Evolutionary conservation across 116 monocot species (phyloP).

Genomic region (Dioscorea cayenensis): DNA sequence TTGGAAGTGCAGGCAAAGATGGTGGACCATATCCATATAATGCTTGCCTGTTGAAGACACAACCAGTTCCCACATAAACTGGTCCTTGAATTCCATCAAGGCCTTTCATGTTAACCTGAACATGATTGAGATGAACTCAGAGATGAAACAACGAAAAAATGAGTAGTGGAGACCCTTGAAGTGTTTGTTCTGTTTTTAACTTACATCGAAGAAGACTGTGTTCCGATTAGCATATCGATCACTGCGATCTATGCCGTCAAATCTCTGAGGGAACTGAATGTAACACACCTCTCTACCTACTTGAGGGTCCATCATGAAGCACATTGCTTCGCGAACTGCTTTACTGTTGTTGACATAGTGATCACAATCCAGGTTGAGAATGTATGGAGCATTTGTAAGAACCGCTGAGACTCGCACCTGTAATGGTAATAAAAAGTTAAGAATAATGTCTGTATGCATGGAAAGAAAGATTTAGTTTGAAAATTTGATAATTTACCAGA

Average conservation of each 20-base stretch:
- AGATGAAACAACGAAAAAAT: not conserved
- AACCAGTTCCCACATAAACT: conserved; percentile 98
- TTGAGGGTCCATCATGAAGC: conserved; percentile 98
- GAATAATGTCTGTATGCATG: not conserved
- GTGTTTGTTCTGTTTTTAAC: not conserved
- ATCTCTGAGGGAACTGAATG: conserved; percentile 94
- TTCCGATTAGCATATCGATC: conserved; percentile 98
- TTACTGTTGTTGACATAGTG: conserved; percentile 97
- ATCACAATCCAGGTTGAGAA: conserved; percentile 98
- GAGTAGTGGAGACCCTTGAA: not conserved
- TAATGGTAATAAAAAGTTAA: not conserved
- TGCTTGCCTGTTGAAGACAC: conserved; percentile 90
- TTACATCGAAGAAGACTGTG: conserved; percentile 97
- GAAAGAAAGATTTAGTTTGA: not conserved
- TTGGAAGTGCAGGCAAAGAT: conserved; percentile 64
- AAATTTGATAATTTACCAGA: conserved; percentile 35
- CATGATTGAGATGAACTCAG: not conserved
- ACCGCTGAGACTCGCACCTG: conserved; percentile 96
- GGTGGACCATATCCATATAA: conserved; percentile 94
- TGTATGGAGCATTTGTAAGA: conserved; percentile 93
- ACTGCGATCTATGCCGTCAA: conserved; percentile 96
- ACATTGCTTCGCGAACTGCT: conserved; percentile 97
- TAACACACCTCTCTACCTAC: conserved; percentile 81
- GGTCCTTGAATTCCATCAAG: conserved; percentile 99
- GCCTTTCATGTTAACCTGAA: conserved; percentile 96